Percentiles rank a stretch among this genome's conserved stretches.
Conservation (phyloP, 2,329 filamentous ascomycete species). For the Monosporascus sp. region DNA sequence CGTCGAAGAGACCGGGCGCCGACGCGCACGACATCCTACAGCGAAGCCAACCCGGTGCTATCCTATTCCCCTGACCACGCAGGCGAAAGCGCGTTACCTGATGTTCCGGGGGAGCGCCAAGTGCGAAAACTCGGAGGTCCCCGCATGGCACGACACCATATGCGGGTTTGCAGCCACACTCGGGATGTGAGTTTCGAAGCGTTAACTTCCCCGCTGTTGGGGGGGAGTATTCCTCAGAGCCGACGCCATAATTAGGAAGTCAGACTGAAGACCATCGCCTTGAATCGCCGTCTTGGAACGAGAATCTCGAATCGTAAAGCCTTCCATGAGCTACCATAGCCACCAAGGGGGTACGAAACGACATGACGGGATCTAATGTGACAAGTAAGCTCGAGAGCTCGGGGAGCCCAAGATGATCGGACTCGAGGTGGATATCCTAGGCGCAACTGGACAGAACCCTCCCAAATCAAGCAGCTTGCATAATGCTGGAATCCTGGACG, state of each 20-base stretch:
- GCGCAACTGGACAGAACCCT: background rate
- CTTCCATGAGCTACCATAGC: too few species aligned
- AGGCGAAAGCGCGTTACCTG: background rate
- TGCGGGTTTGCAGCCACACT: background rate
- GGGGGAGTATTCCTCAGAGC: background rate
- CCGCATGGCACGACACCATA: background rate
- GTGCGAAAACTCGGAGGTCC: background rate
- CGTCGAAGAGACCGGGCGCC: background rate
- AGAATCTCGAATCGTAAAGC: too few species aligned
- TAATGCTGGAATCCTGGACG: background rate
- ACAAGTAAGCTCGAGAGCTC: too few species aligned
- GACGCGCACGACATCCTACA: background rate
- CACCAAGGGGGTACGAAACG: too few species aligned
- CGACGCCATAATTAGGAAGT: background rate
- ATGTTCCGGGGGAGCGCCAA: background rate
- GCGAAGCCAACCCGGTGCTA: background rate
- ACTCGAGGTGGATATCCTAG: too few species aligned
- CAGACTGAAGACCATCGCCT: background rate
- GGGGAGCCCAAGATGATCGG: too few species aligned
- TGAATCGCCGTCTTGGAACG: background rate
- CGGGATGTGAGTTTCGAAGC: too few species aligned
- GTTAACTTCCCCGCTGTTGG: background rate
- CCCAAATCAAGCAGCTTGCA: background rate
- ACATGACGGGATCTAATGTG: too few species aligned
- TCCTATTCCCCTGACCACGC: background rate